Evolutionary conservation across 345 rosid species (phyloP), one percentile per base, ranked within the genome.

Genomic region (Citrus trifoliata): DNA sequence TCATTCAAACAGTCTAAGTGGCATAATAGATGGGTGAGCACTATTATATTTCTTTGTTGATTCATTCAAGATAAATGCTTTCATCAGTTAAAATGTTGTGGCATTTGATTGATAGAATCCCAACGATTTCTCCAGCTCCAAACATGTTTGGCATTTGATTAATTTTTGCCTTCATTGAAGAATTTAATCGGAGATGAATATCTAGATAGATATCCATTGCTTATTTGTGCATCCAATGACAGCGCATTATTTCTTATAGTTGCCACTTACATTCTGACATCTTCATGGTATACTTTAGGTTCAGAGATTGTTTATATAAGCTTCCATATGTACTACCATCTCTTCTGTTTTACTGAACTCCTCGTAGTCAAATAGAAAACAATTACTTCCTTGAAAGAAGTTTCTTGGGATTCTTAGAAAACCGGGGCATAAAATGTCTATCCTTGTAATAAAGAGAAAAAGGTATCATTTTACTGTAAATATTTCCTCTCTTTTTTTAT

Each of bases 1-100:
- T 69, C 58, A 58, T 79, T 24, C 27, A 71, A 75, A 76, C 79
- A 79, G 80, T 77, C 87, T 53, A 81, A 78, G 75, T 76, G 69
- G 63, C 74, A 6, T 32, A 66, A 60, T 82, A 83, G 81, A 74
- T 33, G 66, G 79, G 96, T 93, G 85, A 89, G 91, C 80, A 68
- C 51, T 70, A 70, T 58, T 75, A 53, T n/a, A 4, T 55, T 30
- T 73, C 65, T 75, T 63, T 51, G 19, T 78, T 53, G 33, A 60
- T 58, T 78, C 64, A 12, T 80, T 21, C 48, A 28, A 79, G 73
- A 68, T 51, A 64, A 58, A 76, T 7, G 78, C 61, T 58, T 59
- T 30, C 19, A 10, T 75, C 53, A 16, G 32, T 14, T 24, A 32
- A 22, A 64, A 64, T 32, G 13, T 65, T 33, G 6, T 35, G 56